Evolutionary conservation across 1,139 yeast species (phyloP).

Genomic region (Suhomyces terraborum): DNA sequence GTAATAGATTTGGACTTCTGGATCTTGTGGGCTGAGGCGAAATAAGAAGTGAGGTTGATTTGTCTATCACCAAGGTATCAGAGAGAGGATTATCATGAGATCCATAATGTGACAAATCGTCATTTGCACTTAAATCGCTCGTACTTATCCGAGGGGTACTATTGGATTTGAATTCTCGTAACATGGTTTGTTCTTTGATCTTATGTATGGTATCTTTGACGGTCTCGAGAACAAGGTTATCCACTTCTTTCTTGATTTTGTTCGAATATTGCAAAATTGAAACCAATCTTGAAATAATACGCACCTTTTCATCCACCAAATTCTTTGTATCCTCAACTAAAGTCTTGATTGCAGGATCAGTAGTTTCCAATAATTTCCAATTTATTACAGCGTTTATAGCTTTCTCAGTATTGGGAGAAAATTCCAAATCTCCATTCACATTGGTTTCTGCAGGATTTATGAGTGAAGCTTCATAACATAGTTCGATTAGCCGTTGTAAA

Average conservation of each 20-base stretch:
- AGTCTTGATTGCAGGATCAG: slow-evolving; percentile 64
- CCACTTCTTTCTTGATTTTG: slow-evolving; percentile 80
- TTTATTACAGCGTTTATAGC: slow-evolving; percentile 59
- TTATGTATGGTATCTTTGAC: slow-evolving; percentile 65
- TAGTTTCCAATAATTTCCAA: slow-evolving; percentile 58
- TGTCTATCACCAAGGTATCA: slow-evolving; percentile 9
- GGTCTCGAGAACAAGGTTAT: slow-evolving; percentile 63
- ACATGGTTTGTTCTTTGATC: slow-evolving; percentile 46
- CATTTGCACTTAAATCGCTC: slow-evolving; percentile 5
- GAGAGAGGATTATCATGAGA: slow-evolving; percentile 13
- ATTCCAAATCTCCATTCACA: slow-evolving; percentile 36
- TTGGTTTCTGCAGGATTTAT: slow-evolving; percentile 61
- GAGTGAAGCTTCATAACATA: slow-evolving; percentile 74
- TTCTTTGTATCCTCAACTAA: slow-evolving; percentile 69
- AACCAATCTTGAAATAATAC: slow-evolving; percentile 71
- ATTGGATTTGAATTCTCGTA: slow-evolving; percentile 20
- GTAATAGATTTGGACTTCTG: slow-evolving; percentile 40
- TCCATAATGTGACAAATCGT: slow-evolving; percentile 3
- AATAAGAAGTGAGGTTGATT: slow-evolving; percentile 18
- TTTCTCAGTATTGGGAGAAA: slow-evolving; percentile 72
- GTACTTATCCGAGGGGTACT: slow-evolving; percentile 14
- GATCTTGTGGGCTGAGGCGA: slow-evolving; percentile 41
- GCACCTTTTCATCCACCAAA: slow-evolving; percentile 67
- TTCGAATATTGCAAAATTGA: slow-evolving; percentile 80
- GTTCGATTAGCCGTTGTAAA: slow-evolving; percentile 60